Conservation (phyloP, 495 filamentous ascomycete species). For the Durotheca rogersii region DNA sequence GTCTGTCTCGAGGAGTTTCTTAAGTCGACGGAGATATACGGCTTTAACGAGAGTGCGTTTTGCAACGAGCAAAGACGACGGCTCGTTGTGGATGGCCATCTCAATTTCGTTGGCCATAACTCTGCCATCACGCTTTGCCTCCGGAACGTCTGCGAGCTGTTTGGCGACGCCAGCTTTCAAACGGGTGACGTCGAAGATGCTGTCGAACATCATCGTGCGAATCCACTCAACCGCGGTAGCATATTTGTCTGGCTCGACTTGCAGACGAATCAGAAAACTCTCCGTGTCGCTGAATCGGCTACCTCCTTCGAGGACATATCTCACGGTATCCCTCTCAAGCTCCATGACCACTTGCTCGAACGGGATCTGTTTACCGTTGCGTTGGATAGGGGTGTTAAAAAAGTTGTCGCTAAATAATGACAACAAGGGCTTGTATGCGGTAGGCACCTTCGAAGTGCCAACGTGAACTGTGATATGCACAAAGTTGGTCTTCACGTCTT, state of each 20-base stretch:
- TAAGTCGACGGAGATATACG: slow-evolving; percentile 81
- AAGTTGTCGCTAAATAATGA: slow-evolving; percentile 85
- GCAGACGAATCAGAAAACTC: slow-evolving; percentile 75
- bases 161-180: slow-evolving; percentile 82
- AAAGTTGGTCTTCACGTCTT: slow-evolving; percentile 87
- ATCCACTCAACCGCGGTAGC: slow-evolving; percentile 80
- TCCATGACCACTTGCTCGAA: slow-evolving; percentile 91
- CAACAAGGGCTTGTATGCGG: slow-evolving; percentile 76
- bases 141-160: slow-evolving; percentile 88
- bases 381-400: slow-evolving; percentile 84
- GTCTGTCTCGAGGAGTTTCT: slow-evolving; percentile 68
- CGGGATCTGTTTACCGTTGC: slow-evolving; percentile 73
- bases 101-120: slow-evolving; percentile 76
- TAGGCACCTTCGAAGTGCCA: slow-evolving; percentile 70
- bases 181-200: slow-evolving; percentile 78
- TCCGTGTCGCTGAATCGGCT: slow-evolving; percentile 72
- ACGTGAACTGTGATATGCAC: slow-evolving; percentile 77
- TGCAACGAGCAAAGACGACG: slow-evolving; percentile 71
- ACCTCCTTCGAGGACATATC: slow-evolving; percentile 69
- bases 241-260: slow-evolving; percentile 88
- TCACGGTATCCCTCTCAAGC: slow-evolving; percentile 86
- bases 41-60: slow-evolving; percentile 83
- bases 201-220: slow-evolving; percentile 79
- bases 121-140: slow-evolving; percentile 85
- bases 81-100: slow-evolving; percentile 72